These are phyloP conservation scores for Bipolaris sorokiniana DNA, from an alignment of 2,329 filamentous ascomycete species.

Conservation along the genomic window DNA sequence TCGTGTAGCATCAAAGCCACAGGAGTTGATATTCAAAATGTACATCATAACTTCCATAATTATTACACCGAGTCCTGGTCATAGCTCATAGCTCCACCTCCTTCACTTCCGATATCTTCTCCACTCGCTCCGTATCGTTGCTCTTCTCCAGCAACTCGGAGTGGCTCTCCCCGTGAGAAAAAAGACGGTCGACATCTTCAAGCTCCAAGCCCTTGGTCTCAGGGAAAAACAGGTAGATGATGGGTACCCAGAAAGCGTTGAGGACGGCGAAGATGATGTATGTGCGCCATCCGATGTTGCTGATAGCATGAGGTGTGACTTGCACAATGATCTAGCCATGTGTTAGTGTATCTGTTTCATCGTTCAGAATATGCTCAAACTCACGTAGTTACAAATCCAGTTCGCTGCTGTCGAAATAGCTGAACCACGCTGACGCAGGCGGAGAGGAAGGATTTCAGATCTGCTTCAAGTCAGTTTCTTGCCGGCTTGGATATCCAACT, in stretches of 20 bases:
- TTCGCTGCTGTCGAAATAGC: slow-evolving; percentile 58
- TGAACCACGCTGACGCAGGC: slow-evolving; percentile 58
- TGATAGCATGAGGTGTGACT: slow-evolving; percentile 59
- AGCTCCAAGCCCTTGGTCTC: slow-evolving; percentile 46
- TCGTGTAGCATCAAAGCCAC: neutral
- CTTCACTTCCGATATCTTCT: neutral
- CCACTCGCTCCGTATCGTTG: neutral
- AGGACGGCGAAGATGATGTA: slow-evolving; percentile 61
- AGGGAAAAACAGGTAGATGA: slow-evolving; percentile 56
- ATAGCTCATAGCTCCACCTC: neutral
- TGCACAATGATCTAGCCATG: slow-evolving; percentile 52
- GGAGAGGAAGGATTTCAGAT: slow-evolving; percentile 58
- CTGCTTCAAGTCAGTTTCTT: neutral
- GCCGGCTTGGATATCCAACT: neutral
- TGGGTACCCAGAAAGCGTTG: slow-evolving; percentile 54
- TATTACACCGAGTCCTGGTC: neutral
- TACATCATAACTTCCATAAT: neutral
- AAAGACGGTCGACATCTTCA: slow-evolving; percentile 47
- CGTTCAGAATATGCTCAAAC: neutral
- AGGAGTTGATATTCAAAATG: neutral
- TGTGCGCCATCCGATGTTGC: slow-evolving; percentile 57
- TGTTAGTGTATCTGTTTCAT: neutral
- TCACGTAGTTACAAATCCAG: slow-evolving; percentile 56
- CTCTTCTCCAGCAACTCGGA: neutral
- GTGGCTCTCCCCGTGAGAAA: slow-evolving; percentile 18